phyloP scores from a whole-genome alignment of 2,329 filamentous ascomycete species.

The Ambrosiella xylebori region DNA sequence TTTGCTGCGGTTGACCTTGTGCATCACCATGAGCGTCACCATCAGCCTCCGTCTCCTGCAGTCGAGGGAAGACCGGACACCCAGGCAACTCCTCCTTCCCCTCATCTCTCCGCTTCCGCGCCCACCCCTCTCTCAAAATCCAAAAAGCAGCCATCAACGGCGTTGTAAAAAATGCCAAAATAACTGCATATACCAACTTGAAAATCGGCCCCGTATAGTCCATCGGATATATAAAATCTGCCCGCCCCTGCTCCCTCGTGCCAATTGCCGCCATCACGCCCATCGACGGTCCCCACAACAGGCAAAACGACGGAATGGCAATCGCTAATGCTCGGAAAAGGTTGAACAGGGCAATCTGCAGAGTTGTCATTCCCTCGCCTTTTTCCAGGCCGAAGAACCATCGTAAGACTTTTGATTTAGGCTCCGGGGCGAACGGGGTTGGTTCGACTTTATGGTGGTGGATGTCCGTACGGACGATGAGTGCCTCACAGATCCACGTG shows the following conservation, averaged over 20 bases:
- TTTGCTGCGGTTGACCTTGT: too few species aligned
- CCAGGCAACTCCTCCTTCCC: background rate
- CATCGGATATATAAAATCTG: constrained; percentile 27
- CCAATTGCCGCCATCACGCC: constrained; percentile 27
- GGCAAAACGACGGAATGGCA: constrained; percentile 23
- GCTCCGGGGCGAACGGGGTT: constrained; percentile 24
- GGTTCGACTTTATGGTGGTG: constrained; percentile 27
- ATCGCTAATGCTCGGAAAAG: constrained; percentile 23
- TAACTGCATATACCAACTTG: constrained; percentile 31
- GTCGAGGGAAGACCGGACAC: background rate
- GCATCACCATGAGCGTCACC: background rate
- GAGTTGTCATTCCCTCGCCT: constrained; percentile 15
- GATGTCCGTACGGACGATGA: constrained; percentile 32
- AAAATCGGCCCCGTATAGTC: constrained; percentile 32
- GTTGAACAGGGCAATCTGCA: constrained; percentile 26
- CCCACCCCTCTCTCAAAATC: constrained; percentile 28
- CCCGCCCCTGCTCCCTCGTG: constrained; percentile 16
- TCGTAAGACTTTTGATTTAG: constrained; percentile 21
- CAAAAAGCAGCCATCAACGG: constrained; percentile 33
- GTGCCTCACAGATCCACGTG: constrained; percentile 33
- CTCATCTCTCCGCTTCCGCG: background rate
- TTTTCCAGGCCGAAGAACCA: constrained; percentile 29
- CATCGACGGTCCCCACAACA: constrained; percentile 28
- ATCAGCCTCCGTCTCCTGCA: background rate
- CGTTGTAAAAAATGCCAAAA: constrained; percentile 29